phyloP scores from a whole-genome alignment of 371 early-diverging fungal species.

The Chytridiales sp. region DNA sequence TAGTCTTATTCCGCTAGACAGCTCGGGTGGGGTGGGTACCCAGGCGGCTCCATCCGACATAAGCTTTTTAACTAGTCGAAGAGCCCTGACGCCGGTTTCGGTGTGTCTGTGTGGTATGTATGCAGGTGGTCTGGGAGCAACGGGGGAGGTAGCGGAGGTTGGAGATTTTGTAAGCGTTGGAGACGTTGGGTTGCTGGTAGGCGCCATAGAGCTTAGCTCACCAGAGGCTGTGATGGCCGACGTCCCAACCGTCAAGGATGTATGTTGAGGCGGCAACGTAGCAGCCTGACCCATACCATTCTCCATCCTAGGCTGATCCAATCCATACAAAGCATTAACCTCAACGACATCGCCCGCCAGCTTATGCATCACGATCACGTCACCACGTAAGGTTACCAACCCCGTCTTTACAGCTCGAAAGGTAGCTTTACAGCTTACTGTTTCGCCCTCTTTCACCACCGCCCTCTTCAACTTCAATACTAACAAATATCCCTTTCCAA shows the following conservation, averaged over 20 bases:
- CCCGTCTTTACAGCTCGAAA: too few species aligned
- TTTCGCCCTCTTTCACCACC: background rate
- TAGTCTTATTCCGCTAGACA: slow-evolving; percentile 22
- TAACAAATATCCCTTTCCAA: slow-evolving; percentile 4
- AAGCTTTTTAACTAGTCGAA: slow-evolving; percentile 24
- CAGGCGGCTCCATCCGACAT: background rate
- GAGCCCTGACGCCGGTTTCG: slow-evolving; percentile 26
- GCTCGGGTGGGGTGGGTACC: slow-evolving; percentile 8
- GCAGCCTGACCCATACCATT: too few species aligned
- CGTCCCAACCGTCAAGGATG: too few species aligned
- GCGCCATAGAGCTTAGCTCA: too few species aligned
- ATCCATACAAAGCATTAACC: background rate
- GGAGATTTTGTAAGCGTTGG: background rate
- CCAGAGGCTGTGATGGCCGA: too few species aligned
- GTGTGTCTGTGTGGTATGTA: slow-evolving; percentile 35
- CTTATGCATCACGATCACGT: too few species aligned
- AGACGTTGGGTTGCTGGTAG: background rate
- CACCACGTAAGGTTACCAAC: too few species aligned
- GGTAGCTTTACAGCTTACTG: background rate
- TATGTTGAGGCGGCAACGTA: too few species aligned
- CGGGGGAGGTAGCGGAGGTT: slow-evolving; percentile 1
- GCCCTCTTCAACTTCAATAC: slow-evolving; percentile 11
- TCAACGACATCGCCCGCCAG: background rate
- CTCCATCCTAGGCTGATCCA: background rate
- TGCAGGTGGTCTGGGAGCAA: slow-evolving; percentile 11